Conservation (phyloP, 176 grass and related monocot species). For the Carex cristatella region DNA sequence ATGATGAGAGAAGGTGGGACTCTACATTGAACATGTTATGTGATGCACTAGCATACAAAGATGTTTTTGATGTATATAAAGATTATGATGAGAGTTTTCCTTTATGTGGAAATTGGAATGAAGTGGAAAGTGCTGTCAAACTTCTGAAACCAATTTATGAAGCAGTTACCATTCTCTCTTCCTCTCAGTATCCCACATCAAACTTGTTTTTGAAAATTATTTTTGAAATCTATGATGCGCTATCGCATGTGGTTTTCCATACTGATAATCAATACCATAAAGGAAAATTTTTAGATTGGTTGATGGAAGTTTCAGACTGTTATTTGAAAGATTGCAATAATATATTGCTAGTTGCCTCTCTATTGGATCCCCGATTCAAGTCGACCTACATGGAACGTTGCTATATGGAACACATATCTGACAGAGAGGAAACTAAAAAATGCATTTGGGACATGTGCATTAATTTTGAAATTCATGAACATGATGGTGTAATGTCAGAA, state of each 20-base stretch:
- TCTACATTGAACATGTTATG: no score
- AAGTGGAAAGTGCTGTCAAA: neutral
- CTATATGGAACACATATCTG: neutral
- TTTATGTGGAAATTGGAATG: neutral
- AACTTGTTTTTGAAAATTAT: neutral
- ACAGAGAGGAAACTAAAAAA: neutral
- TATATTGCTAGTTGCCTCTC: slow-evolving; percentile 4
- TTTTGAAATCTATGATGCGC: neutral
- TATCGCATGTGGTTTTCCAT: neutral
- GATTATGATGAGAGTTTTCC: no score
- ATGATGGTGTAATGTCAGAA: neutral
- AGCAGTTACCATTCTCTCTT: neutral
- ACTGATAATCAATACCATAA: no score
- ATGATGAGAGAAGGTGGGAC: no score
- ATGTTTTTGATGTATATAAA: no score
- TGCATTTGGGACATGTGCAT: neutral
- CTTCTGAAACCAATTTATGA: neutral
- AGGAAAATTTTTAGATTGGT: neutral
- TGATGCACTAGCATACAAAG: no score
- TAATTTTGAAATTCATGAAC: neutral
- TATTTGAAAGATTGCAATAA: neutral
- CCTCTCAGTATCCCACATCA: neutral
- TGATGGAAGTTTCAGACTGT: neutral
- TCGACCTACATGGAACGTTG: neutral
- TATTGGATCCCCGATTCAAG: slow-evolving; percentile 11